These are phyloP conservation scores for Naganishia sp. DNA, from an alignment of 1,284 basidiomycete genomes.

Conservation along the genomic window DNA sequence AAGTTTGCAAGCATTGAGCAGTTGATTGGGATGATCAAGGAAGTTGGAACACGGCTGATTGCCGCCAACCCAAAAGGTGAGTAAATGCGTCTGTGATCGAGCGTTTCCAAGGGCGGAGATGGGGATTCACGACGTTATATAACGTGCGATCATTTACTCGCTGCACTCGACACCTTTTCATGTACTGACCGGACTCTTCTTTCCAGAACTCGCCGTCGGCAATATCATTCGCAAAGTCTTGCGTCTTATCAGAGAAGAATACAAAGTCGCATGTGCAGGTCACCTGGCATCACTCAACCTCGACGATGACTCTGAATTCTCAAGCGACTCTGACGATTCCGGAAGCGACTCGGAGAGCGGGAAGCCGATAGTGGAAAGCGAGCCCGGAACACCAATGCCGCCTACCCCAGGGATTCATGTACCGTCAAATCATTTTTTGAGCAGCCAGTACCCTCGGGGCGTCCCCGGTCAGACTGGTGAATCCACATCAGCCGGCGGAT, in stretches of 20 bases:
- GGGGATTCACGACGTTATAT: too few relatives aligned
- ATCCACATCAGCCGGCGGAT: neutral
- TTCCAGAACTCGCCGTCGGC: constrained; percentile 83
- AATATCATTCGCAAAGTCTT: constrained; percentile 90
- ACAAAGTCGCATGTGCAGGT: constrained; percentile 58
- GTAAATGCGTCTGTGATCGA: constrained; percentile 21
- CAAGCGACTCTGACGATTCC: constrained; percentile 35
- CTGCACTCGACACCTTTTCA: too few relatives aligned
- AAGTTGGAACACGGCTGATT: constrained; percentile 74
- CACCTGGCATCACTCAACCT: constrained; percentile 22
- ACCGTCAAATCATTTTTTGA: constrained; percentile 47
- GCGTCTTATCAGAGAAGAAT: constrained; percentile 92
- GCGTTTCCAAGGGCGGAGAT: neutral
- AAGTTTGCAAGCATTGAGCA: constrained; percentile 85
- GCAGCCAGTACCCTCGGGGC: constrained; percentile 32
- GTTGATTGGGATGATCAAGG: constrained; percentile 75
- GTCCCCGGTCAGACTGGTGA: neutral
- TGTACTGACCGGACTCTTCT: constrained; percentile 6
- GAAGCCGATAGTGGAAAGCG: constrained; percentile 32
- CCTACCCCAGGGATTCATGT: constrained; percentile 47
- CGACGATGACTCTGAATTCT: constrained; percentile 8
- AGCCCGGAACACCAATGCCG: constrained; percentile 49
- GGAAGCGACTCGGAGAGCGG: too few relatives aligned
- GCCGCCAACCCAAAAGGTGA: constrained; percentile 91
- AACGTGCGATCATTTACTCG: too few relatives aligned